Evolutionary conservation across 805 yeast genomes (phyloP), one percentile per base, ranked within the genome.

Genomic region (Cyberlindnera veronae): DNA sequence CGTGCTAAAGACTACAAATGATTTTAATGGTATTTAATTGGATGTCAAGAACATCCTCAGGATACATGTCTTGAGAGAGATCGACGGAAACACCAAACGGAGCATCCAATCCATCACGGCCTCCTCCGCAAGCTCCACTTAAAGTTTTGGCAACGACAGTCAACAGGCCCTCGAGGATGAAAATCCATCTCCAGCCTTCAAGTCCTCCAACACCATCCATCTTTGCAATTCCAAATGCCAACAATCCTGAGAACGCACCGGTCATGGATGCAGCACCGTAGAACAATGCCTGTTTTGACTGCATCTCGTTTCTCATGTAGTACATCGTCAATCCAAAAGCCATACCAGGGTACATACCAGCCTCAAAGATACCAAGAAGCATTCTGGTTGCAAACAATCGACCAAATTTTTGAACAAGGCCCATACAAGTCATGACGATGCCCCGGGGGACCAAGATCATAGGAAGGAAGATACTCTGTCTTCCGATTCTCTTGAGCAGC

Each of bases 281-380:
- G 37, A 57, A 49, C 29, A 53, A 38, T 3, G 60, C 55, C 33
- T 50, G 49, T 41, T 62, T 50, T n/a, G 45, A 37, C 3, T 51
- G 49, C 23, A 54, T 32, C 36, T 55, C 56, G 22, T 45, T 46
- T 16, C 54, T 51, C 32, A 45, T 47, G 31, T 55, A 52, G 53
- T 54, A 57, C 39, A 49, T 51, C 1, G 56, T 41, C 29, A 58
- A 41, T 14, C 45, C 59, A 36, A 40, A 48, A 46, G 53, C 38
- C 15, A 41, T 34, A 8, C 42, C 45, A 2, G 56, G 53, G 21
- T 34, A 48, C 7, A 44, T 14, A 3, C 54, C 54, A 14, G 50
- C 46, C 37, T 50, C 56, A 32, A 46, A 48, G n/a, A 44, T 22
- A 39, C 51, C 56, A 11, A 51, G 34, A 1, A 42, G 37, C 19